Evolutionary conservation across 352 stramenopile species (phyloP), one percentile per base, ranked within the genome.

Genomic region (Phytophthora chlamydospora): DNA sequence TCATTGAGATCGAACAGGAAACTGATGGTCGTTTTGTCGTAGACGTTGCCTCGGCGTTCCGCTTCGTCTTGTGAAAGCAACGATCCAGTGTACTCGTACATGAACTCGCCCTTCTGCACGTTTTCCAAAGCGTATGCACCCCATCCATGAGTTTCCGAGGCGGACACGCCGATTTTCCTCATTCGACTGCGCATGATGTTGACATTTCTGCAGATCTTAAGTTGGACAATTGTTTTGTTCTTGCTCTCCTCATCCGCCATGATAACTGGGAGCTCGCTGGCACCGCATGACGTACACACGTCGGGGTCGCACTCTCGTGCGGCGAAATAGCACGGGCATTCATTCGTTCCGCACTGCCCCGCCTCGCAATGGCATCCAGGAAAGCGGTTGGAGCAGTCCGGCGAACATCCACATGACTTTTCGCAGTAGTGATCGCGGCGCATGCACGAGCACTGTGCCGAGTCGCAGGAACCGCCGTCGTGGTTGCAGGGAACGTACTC

Each of bases 1-100:
- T 93, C 89, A 38, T 89, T 98, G 58, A 98, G 57, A 72, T 98
- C 94, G 64, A 99, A 99, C 11, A 98, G 67, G 64, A 98, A 99
- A 44, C 83, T 93, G 36, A 95, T 80, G 16, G 93, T 92, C 14
- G 79, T 80, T 66, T 89, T 90, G 62, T 98, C 91, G 73, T 98
- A 97, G 9, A 97, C 76, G 46, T 90, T 93, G 31, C 92, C 93
- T 52, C 86, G 83, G 8, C 86, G 83, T 47, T 95, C 86, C 9
- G 86, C 86, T 64, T 95, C 86, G 50, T 95, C 85, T 59, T 98
- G 91, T 34, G 90, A 91, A 4, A 98, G 78, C 42, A 97, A 58
- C 43, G 98, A 96, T 2, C 97, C 97, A 32, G 93, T 88, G 75
- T 94, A 94, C 61, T 94, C 85, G 68, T 91, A 94, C 56, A 94